These are phyloP conservation scores for Phytopythium delawarense DNA, from an alignment of 352 stramenopile species.

Conservation along the genomic window DNA sequence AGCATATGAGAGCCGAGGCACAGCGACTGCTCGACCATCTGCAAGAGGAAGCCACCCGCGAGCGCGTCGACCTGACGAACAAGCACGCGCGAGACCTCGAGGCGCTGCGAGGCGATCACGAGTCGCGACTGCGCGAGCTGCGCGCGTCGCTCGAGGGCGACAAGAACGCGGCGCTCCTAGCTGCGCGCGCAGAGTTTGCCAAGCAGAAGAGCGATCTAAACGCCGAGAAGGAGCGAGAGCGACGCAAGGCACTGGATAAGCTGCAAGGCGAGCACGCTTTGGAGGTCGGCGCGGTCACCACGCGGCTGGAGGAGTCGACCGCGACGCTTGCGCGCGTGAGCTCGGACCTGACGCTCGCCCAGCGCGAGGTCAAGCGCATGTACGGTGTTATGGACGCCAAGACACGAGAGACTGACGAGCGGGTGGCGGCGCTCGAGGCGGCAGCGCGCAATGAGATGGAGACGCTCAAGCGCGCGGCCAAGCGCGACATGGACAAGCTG, in stretches of 20 bases:
- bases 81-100: constrained; percentile 18
- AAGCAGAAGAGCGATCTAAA: constrained; percentile 26
- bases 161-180: constrained; percentile 27
- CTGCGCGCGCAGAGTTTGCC: constrained; percentile 25
- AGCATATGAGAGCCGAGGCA: constrained; percentile 6
- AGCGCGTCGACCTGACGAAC: constrained; percentile 4
- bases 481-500: constrained; percentile 62
- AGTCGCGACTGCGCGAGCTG: constrained; percentile 18
- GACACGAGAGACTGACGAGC: constrained; percentile 27
- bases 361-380: constrained; percentile 26
- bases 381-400: constrained; percentile 27
- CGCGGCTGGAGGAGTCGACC: constrained; percentile 18
- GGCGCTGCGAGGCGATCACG: constrained; percentile 15
- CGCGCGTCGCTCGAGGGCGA: constrained; percentile 17
- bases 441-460: constrained; percentile 45
- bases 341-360: constrained; percentile 22
- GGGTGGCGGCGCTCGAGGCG: constrained; percentile 29
- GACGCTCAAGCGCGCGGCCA: constrained; percentile 44
- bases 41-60: background rate
- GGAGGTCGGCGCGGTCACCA: constrained; percentile 21
- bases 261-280: constrained; percentile 20
- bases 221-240: constrained; percentile 38
- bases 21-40: constrained; percentile 3
- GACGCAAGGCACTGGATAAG: constrained; percentile 20
- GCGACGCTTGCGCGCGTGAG: constrained; percentile 24